These are phyloP conservation scores for Ascoidea asiatica DNA, from an alignment of 805 yeast genomes.

Conservation along the genomic window DNA sequence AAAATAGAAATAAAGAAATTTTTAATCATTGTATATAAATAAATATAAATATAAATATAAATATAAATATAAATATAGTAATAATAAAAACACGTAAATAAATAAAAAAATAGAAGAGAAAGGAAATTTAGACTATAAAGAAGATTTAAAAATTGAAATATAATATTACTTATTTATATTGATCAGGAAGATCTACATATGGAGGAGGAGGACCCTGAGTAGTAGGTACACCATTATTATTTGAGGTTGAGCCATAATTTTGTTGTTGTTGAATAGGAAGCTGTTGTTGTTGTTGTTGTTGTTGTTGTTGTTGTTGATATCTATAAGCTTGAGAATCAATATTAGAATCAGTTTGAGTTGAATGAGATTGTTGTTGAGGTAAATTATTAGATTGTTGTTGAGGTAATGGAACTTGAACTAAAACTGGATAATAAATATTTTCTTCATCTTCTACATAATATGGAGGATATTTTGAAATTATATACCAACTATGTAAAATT, in stretches of 20 bases:
- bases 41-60: too few relatives aligned
- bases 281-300: background rate
- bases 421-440: slow-evolving; percentile 3
- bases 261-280: background rate
- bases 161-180: too few relatives aligned
- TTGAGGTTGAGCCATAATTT: background rate
- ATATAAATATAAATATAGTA: background rate
- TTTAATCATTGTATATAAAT: background rate
- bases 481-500: slow-evolving; percentile 63
- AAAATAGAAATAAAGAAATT: background rate
- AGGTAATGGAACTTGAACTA: background rate
- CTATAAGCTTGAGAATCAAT: background rate
- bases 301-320: background rate
- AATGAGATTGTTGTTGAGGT: background rate
- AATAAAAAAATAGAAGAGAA: background rate
- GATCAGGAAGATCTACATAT: background rate
- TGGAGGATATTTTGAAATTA: slow-evolving; percentile 58
- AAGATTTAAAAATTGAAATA: too few relatives aligned
- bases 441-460: slow-evolving; percentile 19
- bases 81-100: background rate
- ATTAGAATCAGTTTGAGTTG: background rate
- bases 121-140: too few relatives aligned
- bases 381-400: background rate
- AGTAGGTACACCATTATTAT: too few relatives aligned
- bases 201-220: background rate